These are phyloP conservation scores for Chrysosporium keratinophilum DNA, from an alignment of 2,329 filamentous ascomycete genomes.

Conservation along the genomic window DNA sequence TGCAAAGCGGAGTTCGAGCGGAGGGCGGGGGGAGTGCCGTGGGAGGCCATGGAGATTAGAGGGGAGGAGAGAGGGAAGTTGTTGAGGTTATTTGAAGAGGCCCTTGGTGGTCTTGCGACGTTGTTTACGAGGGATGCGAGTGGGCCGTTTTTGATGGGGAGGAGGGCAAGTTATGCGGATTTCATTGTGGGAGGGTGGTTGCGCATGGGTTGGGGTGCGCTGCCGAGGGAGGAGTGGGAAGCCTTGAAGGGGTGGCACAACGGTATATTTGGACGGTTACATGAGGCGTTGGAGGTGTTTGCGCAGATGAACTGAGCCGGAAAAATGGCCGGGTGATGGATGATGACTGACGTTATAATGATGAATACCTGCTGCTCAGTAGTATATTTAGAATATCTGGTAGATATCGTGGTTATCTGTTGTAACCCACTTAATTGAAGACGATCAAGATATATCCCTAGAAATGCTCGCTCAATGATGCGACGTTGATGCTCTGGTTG, in stretches of 20 bases:
- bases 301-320: constrained; percentile 24
- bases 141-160: constrained; percentile 44
- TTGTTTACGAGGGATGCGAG: constrained; percentile 32
- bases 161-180: constrained; percentile 43
- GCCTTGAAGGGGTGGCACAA: constrained; percentile 11
- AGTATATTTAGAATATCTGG: too few relatives aligned
- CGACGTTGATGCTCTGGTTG: too few relatives aligned
- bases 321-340: too few relatives aligned
- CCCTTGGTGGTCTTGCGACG: constrained; percentile 35
- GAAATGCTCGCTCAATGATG: too few relatives aligned
- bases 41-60: constrained; percentile 28
- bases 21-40: constrained; percentile 38
- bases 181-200: constrained; percentile 50
- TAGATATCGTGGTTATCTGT: too few relatives aligned
- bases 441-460: too few relatives aligned
- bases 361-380: too few relatives aligned
- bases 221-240: constrained; percentile 8
- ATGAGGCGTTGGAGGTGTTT: constrained; percentile 39
- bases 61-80: constrained; percentile 35
- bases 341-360: too few relatives aligned
- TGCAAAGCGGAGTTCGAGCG: constrained; percentile 41
- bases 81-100: constrained; percentile 33
- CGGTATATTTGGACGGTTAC: constrained; percentile 24
- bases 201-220: constrained; percentile 29
- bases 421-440: too few relatives aligned